Base-by-base conservation (phyloP, 306 rosid species). In the Prunus kanzakura region DNA sequence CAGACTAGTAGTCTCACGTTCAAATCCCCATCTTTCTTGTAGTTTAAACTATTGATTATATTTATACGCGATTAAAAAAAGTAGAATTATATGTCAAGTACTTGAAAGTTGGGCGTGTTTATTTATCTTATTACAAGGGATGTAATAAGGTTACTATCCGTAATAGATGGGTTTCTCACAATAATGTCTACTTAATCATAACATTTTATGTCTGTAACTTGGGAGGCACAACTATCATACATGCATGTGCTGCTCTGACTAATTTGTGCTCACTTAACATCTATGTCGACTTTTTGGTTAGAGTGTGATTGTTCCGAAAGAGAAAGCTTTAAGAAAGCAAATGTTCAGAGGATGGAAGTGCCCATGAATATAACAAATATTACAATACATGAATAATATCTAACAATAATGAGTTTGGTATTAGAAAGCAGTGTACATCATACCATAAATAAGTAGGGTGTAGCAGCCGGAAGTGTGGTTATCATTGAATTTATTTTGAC, bases 401-500 rank as follows among this genome's bases (percentile, higher is more conserved):
- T 50, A 55, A 11, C 15, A 58, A 58, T 58, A 23, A 58, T 68
- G 4, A 29, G 32, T 52, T 68, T 23, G 73, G 20, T 18, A 11
- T 69, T 50, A 29, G 61, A 29, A 69, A 50, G 35, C 14, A 55
- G 45, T 20, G 30, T 6, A 15, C 35, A 57, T 73, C 77, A 32
- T 16, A 22, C 1, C 58, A 58, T 58, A 58, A 58, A 58, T 73
- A 55, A 43, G 79, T 38, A 52, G 56, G 29, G 41, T 25, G 69
- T 54, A 9, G 71, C 46, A 67, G 78, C 83, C 83, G 75, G 52
- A 43, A 73, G 52, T 65, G 45, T 41, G 60, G 82, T 66, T 73
- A 35, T 35, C 13, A 51, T 27, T 8, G 19, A 50, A 69, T 18
- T 57, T 22, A 20, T 56, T 8, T 57, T 52, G 15, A 4, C 13